Percentiles rank a stretch among this genome's conserved stretches.
phyloP scores from a whole-genome alignment of 202 grass and related monocot species.

The Brachypodium distachyon region DNA sequence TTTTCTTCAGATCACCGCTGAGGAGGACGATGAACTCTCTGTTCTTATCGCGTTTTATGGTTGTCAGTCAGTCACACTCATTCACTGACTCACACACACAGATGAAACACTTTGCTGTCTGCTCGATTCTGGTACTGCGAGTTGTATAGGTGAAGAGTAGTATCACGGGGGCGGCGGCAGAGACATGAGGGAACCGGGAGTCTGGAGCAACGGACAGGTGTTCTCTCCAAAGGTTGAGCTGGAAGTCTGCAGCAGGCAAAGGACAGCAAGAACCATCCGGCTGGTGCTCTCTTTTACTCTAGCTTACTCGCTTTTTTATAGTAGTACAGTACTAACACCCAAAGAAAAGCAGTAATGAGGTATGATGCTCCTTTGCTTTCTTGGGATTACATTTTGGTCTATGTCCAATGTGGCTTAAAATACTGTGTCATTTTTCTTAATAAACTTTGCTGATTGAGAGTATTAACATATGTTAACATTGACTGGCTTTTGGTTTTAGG shows the following conservation, averaged over 20 bases:
- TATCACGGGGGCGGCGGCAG: slow-evolving; percentile 34
- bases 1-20: not conserved
- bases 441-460: not conserved
- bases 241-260: slow-evolving; percentile 22
- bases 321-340: not conserved
- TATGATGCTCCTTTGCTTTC: slow-evolving; percentile 10
- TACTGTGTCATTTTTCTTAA: not conserved
- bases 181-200: not conserved
- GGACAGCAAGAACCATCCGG: not conserved
- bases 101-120: not conserved
- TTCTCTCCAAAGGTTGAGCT: slow-evolving; percentile 24
- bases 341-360: not conserved
- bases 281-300: not conserved
- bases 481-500: not conserved
- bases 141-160: not conserved
- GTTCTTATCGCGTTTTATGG: not conserved
- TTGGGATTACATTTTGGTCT: slow-evolving; percentile 18
- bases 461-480: no score
- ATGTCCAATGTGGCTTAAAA: not conserved
- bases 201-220: slow-evolving; percentile 31
- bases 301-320: not conserved
- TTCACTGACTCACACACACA: no score
- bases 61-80: no score
- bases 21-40: not conserved
- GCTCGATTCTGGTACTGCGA: not conserved